Evolutionary conservation across 768 basidiomycete genomes (phyloP).

Genomic region (Lentinula detonsa): DNA sequence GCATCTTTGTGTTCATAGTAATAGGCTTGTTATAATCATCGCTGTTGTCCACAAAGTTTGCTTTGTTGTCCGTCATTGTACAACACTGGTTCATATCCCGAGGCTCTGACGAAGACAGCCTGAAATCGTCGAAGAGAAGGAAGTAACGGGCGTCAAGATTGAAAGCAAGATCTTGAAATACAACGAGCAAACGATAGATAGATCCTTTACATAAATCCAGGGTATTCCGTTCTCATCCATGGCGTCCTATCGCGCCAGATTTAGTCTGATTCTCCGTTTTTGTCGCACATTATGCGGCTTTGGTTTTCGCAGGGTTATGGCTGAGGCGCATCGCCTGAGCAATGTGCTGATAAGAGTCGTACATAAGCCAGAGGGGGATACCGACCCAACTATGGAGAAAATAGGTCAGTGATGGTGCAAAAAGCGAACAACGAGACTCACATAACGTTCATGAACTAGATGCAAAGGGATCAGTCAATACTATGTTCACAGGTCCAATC

Average conservation of each 20-base stretch:
- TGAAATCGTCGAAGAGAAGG: too few species aligned
- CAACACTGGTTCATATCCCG: too few species aligned
- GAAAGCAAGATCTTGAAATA: neutral
- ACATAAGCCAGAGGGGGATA: constrained; percentile 71
- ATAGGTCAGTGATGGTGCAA: constrained; percentile 1
- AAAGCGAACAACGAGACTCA: constrained; percentile 27
- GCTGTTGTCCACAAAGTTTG: neutral
- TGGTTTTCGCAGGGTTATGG: constrained; percentile 26
- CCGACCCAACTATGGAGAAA: constrained; percentile 61
- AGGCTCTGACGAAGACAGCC: too few species aligned
- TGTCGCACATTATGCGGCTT: constrained; percentile 12
- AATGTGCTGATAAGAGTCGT: constrained; percentile 71
- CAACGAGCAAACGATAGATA: neutral
- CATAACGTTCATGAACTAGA: constrained; percentile 78
- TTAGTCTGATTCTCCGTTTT: too few species aligned
- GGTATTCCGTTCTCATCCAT: too few species aligned
- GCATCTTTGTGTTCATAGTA: neutral
- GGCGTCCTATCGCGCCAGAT: too few species aligned
- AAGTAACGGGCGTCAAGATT: neutral
- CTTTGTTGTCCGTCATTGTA: neutral
- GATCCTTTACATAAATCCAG: too few species aligned
- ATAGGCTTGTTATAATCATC: neutral
- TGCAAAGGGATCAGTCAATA: neutral
- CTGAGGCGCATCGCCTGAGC: constrained; percentile 47
- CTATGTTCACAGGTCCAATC: neutral